Conservation (phyloP, 208 protist genomes). For the Leishmania amazonensis region DNA sequence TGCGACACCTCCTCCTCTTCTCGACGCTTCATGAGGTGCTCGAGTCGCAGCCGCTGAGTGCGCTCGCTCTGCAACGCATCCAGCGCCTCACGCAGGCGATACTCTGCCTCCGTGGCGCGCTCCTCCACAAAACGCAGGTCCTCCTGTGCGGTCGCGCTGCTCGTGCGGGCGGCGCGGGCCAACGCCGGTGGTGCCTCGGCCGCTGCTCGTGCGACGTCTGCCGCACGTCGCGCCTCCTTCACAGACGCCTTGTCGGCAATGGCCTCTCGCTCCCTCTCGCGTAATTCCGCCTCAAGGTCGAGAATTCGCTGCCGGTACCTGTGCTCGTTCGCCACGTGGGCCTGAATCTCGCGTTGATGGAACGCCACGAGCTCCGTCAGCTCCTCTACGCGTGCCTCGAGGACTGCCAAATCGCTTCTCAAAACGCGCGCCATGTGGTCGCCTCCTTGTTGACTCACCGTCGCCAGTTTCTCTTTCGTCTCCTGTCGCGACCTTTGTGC, state of each 20-base stretch:
- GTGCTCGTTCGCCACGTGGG: conserved; percentile 47
- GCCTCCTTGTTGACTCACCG: background rate
- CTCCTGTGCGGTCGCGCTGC: conserved; percentile 23
- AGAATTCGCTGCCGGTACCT: conserved; percentile 63
- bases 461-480: background rate
- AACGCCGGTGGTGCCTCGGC: background rate
- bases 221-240: conserved; percentile 24
- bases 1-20: conserved; percentile 16
- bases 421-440: conserved; percentile 1
- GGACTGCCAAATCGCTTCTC: conserved; percentile 29
- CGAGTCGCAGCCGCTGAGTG: conserved; percentile 30
- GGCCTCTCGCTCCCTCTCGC: conserved; percentile 21
- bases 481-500: background rate
- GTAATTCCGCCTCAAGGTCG: conserved; percentile 47
- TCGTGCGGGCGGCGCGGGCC: conserved; percentile 7
- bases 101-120: conserved; percentile 22
- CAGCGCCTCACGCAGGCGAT: conserved; percentile 32
- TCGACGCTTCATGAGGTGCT: conserved; percentile 20
- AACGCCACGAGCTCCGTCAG: conserved; percentile 44
- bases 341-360: conserved; percentile 62
- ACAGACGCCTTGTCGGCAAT: conserved; percentile 12
- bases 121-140: conserved; percentile 28
- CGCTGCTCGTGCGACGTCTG: background rate
- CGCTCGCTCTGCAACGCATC: conserved; percentile 43
- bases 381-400: conserved; percentile 31